Conservation (phyloP, 192 early-diverging fungal genomes). For the Podochytrium sp. region DNA sequence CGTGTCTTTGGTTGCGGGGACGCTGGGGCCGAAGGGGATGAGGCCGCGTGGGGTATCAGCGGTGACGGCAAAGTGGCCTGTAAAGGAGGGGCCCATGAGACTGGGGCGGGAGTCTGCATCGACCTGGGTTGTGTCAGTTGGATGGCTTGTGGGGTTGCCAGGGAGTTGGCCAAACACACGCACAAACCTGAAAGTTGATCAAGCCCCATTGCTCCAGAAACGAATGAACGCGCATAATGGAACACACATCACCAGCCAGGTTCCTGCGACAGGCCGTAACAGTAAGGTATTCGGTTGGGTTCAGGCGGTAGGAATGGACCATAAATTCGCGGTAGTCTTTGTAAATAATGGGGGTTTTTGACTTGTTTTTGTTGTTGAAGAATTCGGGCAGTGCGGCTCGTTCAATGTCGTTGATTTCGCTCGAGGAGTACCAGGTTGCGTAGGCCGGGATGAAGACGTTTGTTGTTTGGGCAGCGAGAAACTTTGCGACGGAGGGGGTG, state of each 20-base stretch:
- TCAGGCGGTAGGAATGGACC: slow-evolving; percentile 95
- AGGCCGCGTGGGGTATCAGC: slow-evolving; percentile 95
- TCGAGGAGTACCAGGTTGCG: slow-evolving; percentile 89
- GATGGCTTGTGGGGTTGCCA: no score
- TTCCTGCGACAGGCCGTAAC: slow-evolving; percentile 97
- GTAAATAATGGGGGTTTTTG: slow-evolving; percentile 91
- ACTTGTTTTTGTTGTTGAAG: slow-evolving; percentile 89
- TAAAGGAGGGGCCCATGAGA: slow-evolving; percentile 33
- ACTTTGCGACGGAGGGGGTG: slow-evolving; percentile 16
- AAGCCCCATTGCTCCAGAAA: slow-evolving; percentile 99
- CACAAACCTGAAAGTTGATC: slow-evolving; percentile 93
- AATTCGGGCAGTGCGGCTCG: slow-evolving; percentile 91
- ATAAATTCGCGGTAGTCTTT: slow-evolving; percentile 96
- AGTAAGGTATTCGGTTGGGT: slow-evolving; percentile 94
- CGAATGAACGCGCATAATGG: slow-evolving; percentile 97
- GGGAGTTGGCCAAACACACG: no score
- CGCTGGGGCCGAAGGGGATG: slow-evolving; percentile 78
- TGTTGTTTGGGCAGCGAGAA: slow-evolving; percentile 13
- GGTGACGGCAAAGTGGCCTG: slow-evolving; percentile 47
- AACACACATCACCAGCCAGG: slow-evolving; percentile 97
- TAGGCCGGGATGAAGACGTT: slow-evolving; percentile 79
- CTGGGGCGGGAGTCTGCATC: slow-evolving; percentile 31
- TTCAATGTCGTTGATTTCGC: slow-evolving; percentile 84
- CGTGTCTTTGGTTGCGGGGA: slow-evolving; percentile 35
- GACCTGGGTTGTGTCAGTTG: slow-evolving; percentile 2